Evolutionary conservation across 768 basidiomycete genomes (phyloP).

Genomic region (Leccinum truebloodii): DNA sequence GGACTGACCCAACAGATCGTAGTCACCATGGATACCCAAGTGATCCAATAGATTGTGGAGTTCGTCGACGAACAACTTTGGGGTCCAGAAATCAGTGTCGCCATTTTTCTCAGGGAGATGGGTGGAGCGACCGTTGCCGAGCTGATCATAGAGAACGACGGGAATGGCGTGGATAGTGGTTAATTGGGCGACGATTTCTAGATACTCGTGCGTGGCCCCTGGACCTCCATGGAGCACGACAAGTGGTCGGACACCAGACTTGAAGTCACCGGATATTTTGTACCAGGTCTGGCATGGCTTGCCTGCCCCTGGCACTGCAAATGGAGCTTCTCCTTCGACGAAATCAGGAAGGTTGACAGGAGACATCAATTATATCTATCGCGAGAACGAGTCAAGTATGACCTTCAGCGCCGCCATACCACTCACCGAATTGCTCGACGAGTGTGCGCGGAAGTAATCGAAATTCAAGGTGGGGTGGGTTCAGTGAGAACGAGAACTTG

Average conservation of each 20-base stretch:
- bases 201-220: slow-evolving; percentile 44
- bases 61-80: slow-evolving; percentile 52
- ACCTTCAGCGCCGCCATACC: background rate
- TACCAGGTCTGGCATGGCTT: slow-evolving; percentile 50
- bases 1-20: slow-evolving; percentile 45
- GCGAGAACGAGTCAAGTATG: background rate
- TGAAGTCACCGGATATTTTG: slow-evolving; percentile 48
- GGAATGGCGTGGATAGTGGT: slow-evolving; percentile 40
- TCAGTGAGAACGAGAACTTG: background rate
- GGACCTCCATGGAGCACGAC: slow-evolving; percentile 58
- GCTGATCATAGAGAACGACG: slow-evolving; percentile 56
- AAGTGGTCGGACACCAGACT: slow-evolving; percentile 40
- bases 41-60: slow-evolving; percentile 47
- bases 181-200: slow-evolving; percentile 42
- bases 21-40: slow-evolving; percentile 46
- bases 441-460: background rate
- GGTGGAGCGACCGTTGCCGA: slow-evolving; percentile 56
- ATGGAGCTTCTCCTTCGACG: slow-evolving; percentile 32
- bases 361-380: slow-evolving; percentile 21
- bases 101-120: slow-evolving; percentile 50
- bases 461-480: background rate
- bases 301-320: slow-evolving; percentile 27
- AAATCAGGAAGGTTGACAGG: slow-evolving; percentile 29
- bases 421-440: slow-evolving; percentile 1
- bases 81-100: slow-evolving; percentile 48